A percentile compares a stretch with the other conserved stretches of the same genome.
Conservation (phyloP, 2,329 filamentous ascomycete genomes). For the Trichoderma sp. region DNA sequence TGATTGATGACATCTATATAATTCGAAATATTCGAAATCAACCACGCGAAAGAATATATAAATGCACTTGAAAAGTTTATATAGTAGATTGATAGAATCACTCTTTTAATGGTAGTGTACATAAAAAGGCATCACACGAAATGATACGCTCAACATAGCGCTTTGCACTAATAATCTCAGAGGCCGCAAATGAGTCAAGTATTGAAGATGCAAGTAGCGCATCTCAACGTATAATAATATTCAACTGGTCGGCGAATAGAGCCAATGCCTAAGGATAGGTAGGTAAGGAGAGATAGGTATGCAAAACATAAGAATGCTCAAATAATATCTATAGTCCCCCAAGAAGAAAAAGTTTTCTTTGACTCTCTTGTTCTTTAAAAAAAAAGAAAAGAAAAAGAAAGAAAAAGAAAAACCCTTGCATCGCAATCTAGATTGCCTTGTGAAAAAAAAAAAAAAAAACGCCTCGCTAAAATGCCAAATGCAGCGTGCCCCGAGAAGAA, state of each 20-base stretch:
- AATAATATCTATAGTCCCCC: neutral
- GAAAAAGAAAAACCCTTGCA: neutral
- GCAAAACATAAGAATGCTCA: neutral
- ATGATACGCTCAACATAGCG: neutral
- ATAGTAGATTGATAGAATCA: neutral
- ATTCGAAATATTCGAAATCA: neutral
- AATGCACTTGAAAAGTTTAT: neutral
- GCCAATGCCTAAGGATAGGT: neutral
- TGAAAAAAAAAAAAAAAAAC: neutral
- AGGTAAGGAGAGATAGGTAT: neutral
- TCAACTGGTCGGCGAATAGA: neutral
- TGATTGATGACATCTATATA: neutral
- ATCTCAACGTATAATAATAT: neutral
- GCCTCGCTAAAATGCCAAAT: constrained; percentile 17
- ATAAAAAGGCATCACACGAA: neutral
- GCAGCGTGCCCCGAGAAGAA: neutral
- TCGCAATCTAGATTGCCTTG: constrained; percentile 2
- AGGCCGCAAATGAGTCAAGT: neutral
- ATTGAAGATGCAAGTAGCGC: neutral
- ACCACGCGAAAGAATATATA: neutral
- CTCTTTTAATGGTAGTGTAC: neutral
- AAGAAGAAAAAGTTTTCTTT: neutral
- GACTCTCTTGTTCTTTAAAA: neutral
- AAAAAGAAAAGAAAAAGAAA: neutral
- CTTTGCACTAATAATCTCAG: neutral